These are phyloP conservation scores for Cyanodermella asteris DNA, from an alignment of 2,329 filamentous ascomycete genomes.

Conservation along the genomic window DNA sequence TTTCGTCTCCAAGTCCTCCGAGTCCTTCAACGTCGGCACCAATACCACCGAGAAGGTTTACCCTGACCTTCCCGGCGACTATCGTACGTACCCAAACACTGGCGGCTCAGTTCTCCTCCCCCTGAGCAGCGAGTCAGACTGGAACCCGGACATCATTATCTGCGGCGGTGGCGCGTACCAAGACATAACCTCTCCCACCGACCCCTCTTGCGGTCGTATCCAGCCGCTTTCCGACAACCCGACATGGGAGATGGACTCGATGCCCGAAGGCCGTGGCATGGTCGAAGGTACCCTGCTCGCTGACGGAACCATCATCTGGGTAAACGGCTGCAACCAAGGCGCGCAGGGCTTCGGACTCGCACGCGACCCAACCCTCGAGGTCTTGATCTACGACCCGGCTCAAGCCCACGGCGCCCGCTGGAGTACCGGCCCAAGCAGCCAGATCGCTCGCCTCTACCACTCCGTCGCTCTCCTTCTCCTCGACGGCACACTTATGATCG, in stretches of 20 bases:
- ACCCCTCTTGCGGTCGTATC: conserved; percentile 35
- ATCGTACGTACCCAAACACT: conserved; percentile 39
- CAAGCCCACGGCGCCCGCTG: conserved; percentile 29
- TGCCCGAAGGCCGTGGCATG: conserved; percentile 37
- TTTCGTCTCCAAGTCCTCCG: conserved; percentile 32
- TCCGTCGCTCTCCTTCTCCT: conserved; percentile 36
- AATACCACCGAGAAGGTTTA: conserved; percentile 24
- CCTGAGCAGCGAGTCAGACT: conserved; percentile 28
- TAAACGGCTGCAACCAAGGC: conserved; percentile 36
- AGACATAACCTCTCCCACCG: conserved; percentile 35
- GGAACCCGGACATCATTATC: conserved; percentile 31
- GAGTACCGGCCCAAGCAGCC: conserved; percentile 19
- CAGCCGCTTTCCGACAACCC: conserved; percentile 26
- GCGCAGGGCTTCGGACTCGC: conserved; percentile 39
- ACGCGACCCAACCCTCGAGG: conserved; percentile 29
- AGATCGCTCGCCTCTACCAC: conserved; percentile 34
- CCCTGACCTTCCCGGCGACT: conserved; percentile 31
- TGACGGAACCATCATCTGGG: conserved; percentile 36
- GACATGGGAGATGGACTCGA: conserved; percentile 34
- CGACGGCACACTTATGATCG: conserved; percentile 36
- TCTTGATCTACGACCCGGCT: conserved; percentile 35
- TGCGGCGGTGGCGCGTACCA: conserved; percentile 39
- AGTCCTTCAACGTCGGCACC: conserved; percentile 30
- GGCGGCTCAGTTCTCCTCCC: conserved; percentile 36
- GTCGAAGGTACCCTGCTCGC: conserved; percentile 37